Evolutionary conservation across 2,329 filamentous ascomycete genomes (phyloP).

Genomic region (Fusarium sp.): DNA sequence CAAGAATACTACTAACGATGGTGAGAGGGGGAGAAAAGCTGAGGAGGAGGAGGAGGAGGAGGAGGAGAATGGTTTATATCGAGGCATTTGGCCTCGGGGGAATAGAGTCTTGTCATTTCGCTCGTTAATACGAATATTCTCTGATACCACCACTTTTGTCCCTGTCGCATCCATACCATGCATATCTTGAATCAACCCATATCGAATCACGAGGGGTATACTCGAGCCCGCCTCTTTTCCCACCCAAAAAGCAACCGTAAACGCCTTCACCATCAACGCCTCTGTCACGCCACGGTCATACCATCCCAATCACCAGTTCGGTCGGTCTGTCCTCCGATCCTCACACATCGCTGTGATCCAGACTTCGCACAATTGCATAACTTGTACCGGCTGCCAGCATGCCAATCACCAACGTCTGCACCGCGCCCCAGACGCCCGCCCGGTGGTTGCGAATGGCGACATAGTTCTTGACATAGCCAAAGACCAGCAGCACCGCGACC

Average conservation of each 20-base stretch:
- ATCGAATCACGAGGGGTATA: conserved; percentile 10
- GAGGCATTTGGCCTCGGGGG: conserved; percentile 20
- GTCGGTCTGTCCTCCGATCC: background rate
- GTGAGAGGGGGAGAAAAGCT: background rate
- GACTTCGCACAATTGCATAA: conserved; percentile 69
- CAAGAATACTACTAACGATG: conserved; percentile 47
- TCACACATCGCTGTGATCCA: conserved; percentile 54
- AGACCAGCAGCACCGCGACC: conserved; percentile 67
- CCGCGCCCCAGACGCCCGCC: conserved; percentile 67
- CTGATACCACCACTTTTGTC: conserved; percentile 17
- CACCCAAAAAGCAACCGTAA: conserved; percentile 11
- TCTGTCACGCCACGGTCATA: background rate
- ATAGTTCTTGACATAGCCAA: conserved; percentile 73
- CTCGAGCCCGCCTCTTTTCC: conserved; percentile 1
- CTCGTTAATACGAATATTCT: conserved; percentile 33
- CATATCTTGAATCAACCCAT: conserved; percentile 4
- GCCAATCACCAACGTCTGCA: conserved; percentile 73
- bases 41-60: background rate
- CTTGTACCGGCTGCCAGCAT: conserved; percentile 73
- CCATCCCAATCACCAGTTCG: background rate
- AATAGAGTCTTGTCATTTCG: conserved; percentile 38
- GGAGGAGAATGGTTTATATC: background rate
- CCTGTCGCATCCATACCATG: background rate
- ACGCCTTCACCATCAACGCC: conserved; percentile 29
- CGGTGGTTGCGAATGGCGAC: conserved; percentile 62